Conservation (phyloP, 805 yeast genomes). For the Pichia deserticola region DNA sequence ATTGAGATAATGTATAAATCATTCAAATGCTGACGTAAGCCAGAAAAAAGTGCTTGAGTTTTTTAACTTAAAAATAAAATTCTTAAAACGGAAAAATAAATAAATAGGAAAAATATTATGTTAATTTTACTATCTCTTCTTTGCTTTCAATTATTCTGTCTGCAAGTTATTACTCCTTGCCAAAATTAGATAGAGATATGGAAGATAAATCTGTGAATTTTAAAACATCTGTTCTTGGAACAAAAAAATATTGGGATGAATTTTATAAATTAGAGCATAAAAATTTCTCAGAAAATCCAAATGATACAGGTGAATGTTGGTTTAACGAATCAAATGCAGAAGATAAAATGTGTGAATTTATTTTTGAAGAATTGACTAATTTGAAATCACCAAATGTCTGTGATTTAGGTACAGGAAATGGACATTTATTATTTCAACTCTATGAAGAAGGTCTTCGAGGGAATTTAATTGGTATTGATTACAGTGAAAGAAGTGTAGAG, state of each 20-base stretch:
- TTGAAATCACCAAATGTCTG: conserved; percentile 35
- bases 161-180: too few relatives aligned
- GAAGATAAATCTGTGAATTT: conserved; percentile 31
- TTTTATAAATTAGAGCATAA: conserved; percentile 67
- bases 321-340: conserved; percentile 95
- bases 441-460: conserved; percentile 49
- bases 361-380: conserved; percentile 27
- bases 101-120: too few relatives aligned
- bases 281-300: conserved; percentile 66
- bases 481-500: conserved; percentile 69
- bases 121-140: too few relatives aligned
- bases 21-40: too few relatives aligned
- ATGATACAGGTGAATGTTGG: conserved; percentile 96
- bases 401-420: conserved; percentile 96
- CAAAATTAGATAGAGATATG: not conserved
- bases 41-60: too few relatives aligned
- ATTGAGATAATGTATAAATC: too few relatives aligned
- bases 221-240: conserved; percentile 78
- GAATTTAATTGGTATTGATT: conserved; percentile 70
- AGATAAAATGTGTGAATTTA: conserved; percentile 65
- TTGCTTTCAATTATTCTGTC: too few relatives aligned
- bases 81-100: too few relatives aligned
- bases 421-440: conserved; percentile 73
- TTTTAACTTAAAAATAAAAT: too few relatives aligned
- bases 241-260: conserved; percentile 86